A percentile compares a stretch with the other conserved stretches of the same genome.
Evolutionary conservation across 352 stramenopile genomes (phyloP).

Genomic region (Phytophthora lateralis): DNA sequence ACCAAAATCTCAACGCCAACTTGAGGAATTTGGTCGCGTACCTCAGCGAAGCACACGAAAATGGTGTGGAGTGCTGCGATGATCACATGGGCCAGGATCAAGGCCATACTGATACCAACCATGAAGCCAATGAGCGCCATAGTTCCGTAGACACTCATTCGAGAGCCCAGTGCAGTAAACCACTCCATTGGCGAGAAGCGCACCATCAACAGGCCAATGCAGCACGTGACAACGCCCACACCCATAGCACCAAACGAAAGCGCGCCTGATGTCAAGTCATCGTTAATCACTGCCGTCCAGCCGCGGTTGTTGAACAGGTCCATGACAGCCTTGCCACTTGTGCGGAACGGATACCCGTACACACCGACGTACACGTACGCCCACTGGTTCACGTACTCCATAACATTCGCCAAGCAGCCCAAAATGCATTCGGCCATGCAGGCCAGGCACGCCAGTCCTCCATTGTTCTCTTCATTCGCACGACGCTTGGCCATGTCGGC

Average conservation of each 20-base stretch:
- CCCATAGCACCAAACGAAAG: constrained; percentile 84
- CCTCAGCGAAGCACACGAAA: constrained; percentile 90
- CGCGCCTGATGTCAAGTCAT: constrained; percentile 84
- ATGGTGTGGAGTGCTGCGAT: constrained; percentile 86
- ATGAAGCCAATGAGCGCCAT: constrained; percentile 80
- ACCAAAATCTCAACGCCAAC: constrained; percentile 1
- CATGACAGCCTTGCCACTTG: constrained; percentile 88
- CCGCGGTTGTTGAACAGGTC: constrained; percentile 86
- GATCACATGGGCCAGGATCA: constrained; percentile 84
- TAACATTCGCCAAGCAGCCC: constrained; percentile 80
- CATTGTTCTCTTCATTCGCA: constrained; percentile 77
- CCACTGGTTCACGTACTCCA: constrained; percentile 93
- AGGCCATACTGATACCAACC: constrained; percentile 79
- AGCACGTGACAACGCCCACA: constrained; percentile 73
- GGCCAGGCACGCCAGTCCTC: constrained; percentile 73
- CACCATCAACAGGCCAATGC: constrained; percentile 69
- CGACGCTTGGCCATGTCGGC: constrained; percentile 69
- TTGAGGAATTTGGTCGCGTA: constrained; percentile 18
- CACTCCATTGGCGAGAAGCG: constrained; percentile 66
- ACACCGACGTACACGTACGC: constrained; percentile 92
- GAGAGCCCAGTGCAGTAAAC: constrained; percentile 60
- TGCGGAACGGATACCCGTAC: constrained; percentile 88
- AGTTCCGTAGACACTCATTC: constrained; percentile 53
- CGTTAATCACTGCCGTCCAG: constrained; percentile 91
- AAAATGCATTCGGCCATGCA: constrained; percentile 90